Evolutionary conservation across 352 stramenopile genomes (phyloP), one percentile per base, ranked within the genome.

Genomic region (Pythium angustatum): DNA sequence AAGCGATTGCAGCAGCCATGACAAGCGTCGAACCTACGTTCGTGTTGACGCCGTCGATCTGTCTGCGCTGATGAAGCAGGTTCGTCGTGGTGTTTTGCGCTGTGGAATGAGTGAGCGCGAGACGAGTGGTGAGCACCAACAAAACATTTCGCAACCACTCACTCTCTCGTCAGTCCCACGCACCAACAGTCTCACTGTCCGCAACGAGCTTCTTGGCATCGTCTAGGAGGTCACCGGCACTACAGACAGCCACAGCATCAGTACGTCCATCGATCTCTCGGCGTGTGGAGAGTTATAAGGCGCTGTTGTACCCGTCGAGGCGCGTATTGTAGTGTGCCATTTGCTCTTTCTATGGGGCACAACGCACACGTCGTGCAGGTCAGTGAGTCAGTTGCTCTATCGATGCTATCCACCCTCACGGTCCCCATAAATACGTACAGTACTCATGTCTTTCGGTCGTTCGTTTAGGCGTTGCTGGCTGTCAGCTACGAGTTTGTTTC

Each of bases 331-430:
- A 91, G 24, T 81, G 77, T 15, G 74, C 71, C 69, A 88, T 84
- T 58, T 87, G 81, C n/a, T 91, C 82, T 68, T 87, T 78, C 66
- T 85, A n/a, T n/a, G n/a, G n/a, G n/a, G n/a, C n/a, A n/a, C n/a
- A n/a, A n/a, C n/a, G n/a, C n/a, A n/a, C n/a, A n/a, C n/a, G n/a
- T n/a, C n/a, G n/a, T n/a, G n/a, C n/a, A n/a, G n/a, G n/a, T n/a
- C n/a, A n/a, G n/a, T n/a, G n/a, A n/a, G n/a, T n/a, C n/a, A n/a
- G n/a, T n/a, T n/a, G n/a, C n/a, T n/a, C n/a, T n/a, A n/a, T n/a
- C n/a, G n/a, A n/a, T n/a, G n/a, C n/a, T n/a, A n/a, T n/a, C n/a
- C n/a, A n/a, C n/a, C n/a, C n/a, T 8, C 5, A 19, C 3, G 5
- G 38, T 19, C n/a, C 14, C 11, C 7, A 44, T 6, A n/a, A n/a